Percentiles rank a stretch among this genome's conserved stretches.
These are phyloP conservation scores for Lophium mytilinum DNA, from an alignment of 495 filamentous ascomycete genomes.

Conservation along the genomic window DNA sequence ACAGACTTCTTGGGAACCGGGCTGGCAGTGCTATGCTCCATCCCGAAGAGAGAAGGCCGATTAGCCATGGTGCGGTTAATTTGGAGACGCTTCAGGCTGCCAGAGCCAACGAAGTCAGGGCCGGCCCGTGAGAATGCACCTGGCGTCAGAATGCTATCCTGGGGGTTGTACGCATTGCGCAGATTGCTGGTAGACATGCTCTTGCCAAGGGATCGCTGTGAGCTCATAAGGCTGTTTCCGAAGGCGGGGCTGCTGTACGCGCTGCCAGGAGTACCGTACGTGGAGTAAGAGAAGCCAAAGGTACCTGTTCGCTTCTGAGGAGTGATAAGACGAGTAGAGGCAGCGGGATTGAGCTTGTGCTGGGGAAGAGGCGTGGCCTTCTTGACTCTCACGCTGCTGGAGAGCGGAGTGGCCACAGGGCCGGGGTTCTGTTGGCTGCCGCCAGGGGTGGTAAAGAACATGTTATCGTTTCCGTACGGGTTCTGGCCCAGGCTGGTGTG, in stretches of 20 bases:
- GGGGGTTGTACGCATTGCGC: constrained; percentile 51
- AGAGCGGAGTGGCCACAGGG: constrained; percentile 81
- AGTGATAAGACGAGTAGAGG: constrained; percentile 67
- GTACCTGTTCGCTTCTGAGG: constrained; percentile 65
- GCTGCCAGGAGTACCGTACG: constrained; percentile 73
- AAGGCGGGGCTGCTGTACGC: constrained; percentile 62
- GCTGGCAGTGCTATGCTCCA: constrained; percentile 31
- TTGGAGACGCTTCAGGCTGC: constrained; percentile 76
- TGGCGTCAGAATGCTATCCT: constrained; percentile 77
- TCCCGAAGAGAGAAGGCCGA: constrained; percentile 42
- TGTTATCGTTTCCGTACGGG: constrained; percentile 74
- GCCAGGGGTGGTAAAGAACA: constrained; percentile 60
- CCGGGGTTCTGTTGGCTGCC: constrained; percentile 60
- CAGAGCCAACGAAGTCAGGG: constrained; percentile 47
- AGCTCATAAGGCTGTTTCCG: constrained; percentile 57
- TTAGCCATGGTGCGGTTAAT: constrained; percentile 78
- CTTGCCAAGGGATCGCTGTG: constrained; percentile 49
- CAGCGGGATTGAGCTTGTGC: constrained; percentile 78
- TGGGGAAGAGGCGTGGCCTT: constrained; percentile 72
- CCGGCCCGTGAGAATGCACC: constrained; percentile 73
- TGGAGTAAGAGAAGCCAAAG: constrained; percentile 85
- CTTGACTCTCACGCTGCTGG: constrained; percentile 59
- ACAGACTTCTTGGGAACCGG: constrained; percentile 64
- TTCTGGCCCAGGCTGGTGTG: constrained; percentile 70
- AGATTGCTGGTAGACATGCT: constrained; percentile 63